phyloP scores from a whole-genome alignment of 2,329 filamentous ascomycete genomes.

The Aureobasidium sp. region DNA sequence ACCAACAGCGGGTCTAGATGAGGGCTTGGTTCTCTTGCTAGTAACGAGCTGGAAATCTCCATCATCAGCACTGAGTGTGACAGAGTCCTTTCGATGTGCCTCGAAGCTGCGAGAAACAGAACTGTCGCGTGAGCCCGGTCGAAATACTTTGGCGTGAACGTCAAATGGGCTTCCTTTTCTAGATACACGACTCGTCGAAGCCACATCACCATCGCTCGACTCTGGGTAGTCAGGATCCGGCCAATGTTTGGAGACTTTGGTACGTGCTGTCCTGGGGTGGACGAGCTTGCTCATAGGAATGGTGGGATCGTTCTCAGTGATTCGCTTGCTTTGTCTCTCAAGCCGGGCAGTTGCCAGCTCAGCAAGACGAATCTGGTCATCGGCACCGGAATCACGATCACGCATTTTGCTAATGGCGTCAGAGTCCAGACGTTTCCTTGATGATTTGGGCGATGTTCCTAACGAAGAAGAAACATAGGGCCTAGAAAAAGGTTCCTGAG shows the following conservation, averaged over 20 bases:
- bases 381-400: background rate
- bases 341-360: slow-evolving; percentile 26
- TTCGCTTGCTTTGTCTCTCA: slow-evolving; percentile 28
- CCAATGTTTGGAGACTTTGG: slow-evolving; percentile 23
- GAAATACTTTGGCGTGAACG: slow-evolving; percentile 27
- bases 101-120: background rate
- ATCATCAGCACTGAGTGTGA: background rate
- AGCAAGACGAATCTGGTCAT: slow-evolving; percentile 11
- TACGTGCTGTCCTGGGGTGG: slow-evolving; percentile 10
- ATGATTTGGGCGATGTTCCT: background rate
- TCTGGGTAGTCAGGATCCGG: slow-evolving; percentile 24
- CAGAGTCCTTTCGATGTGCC: background rate
- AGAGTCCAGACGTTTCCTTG: background rate
- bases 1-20: slow-evolving; percentile 15
- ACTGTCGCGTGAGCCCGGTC: slow-evolving; percentile 20
- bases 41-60: slow-evolving; percentile 27
- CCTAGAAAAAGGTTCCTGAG: background rate
- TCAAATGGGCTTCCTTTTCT: slow-evolving; percentile 18
- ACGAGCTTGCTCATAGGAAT: slow-evolving; percentile 14
- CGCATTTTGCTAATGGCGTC: background rate
- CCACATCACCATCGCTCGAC: slow-evolving; percentile 17
- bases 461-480: background rate
- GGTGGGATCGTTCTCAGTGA: slow-evolving; percentile 25
- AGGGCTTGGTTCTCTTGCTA: slow-evolving; percentile 20
- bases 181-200: slow-evolving; percentile 15